Conservation (phyloP, 1,139 yeast genomes). For the Tardiomyces blankii region DNA sequence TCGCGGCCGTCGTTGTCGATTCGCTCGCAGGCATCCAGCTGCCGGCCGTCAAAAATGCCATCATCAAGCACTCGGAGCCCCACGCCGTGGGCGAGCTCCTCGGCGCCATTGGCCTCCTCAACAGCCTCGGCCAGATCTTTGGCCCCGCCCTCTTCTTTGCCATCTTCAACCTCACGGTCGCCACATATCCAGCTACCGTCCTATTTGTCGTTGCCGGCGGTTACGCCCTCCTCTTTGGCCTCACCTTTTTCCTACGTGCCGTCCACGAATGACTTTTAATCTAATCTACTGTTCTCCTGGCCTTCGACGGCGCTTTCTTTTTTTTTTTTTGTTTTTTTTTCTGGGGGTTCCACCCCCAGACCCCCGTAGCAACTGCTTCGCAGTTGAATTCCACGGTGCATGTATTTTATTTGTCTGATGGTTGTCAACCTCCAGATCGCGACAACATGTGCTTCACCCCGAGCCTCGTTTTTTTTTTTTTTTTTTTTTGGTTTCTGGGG, state of each 20-base stretch:
- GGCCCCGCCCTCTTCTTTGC: conserved; percentile 20
- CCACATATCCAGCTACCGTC: conserved; percentile 19
- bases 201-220: conserved; percentile 16
- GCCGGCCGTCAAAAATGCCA: conserved; percentile 40
- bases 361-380: too few relatives aligned
- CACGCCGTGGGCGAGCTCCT: conserved; percentile 23
- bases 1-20: conserved; percentile 28
- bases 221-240: conserved; percentile 8
- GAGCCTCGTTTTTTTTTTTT: too few relatives aligned
- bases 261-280: not conserved
- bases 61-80: conserved; percentile 39
- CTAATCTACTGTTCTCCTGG: too few relatives aligned
- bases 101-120: conserved; percentile 23
- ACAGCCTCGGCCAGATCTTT: conserved; percentile 17
- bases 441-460: too few relatives aligned
- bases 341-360: too few relatives aligned
- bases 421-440: too few relatives aligned
- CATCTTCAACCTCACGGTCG: conserved; percentile 20
- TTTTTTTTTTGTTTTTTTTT: too few relatives aligned
- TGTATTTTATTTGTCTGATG: too few relatives aligned
- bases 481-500: too few relatives aligned
- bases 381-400: too few relatives aligned
- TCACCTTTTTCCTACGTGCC: conserved; percentile 8
- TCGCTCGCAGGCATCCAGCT: conserved; percentile 37
- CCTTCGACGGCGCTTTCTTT: too few relatives aligned